phyloP scores from a whole-genome alignment of 2,329 filamentous ascomycete genomes.

The Leptographium procerum region DNA sequence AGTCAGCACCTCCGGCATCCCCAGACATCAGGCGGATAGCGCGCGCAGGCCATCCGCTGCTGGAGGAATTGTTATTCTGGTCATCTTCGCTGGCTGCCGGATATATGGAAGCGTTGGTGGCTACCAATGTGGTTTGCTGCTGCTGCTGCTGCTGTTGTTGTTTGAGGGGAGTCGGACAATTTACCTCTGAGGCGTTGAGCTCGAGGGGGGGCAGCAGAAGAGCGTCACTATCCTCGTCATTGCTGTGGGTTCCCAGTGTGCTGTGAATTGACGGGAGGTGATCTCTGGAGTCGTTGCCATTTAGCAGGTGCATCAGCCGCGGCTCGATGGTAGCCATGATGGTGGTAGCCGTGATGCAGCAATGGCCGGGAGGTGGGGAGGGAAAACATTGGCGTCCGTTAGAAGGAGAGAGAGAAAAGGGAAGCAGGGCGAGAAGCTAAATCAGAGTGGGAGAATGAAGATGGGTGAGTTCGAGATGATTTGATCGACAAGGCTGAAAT shows the following conservation, averaged over 20 bases:
- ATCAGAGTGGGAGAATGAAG: neutral
- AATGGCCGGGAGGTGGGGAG: slow-evolving; percentile 15
- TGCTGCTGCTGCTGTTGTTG: neutral
- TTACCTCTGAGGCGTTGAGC: slow-evolving; percentile 33
- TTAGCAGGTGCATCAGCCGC: slow-evolving; percentile 53
- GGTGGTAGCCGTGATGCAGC: slow-evolving; percentile 48
- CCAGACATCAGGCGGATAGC: slow-evolving; percentile 6
- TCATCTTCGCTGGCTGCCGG: neutral
- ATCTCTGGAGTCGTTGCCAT: slow-evolving; percentile 32
- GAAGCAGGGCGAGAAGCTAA: neutral
- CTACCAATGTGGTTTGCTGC: neutral
- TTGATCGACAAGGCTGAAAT: neutral
- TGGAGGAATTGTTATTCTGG: neutral
- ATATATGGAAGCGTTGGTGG: neutral
- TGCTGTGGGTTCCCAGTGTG: slow-evolving; percentile 26
- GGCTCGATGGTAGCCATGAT: slow-evolving; percentile 55
- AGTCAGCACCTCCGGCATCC: neutral
- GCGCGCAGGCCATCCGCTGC: slow-evolving; percentile 3
- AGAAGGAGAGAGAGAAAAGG: slow-evolving; percentile 5
- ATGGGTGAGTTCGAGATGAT: neutral
- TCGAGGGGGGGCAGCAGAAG: slow-evolving; percentile 39
- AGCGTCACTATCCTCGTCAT: slow-evolving; percentile 15
- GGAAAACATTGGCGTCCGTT: slow-evolving; percentile 23
- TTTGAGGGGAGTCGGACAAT: neutral
- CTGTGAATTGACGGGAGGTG: slow-evolving; percentile 20